Base-by-base conservation (phyloP, 1,284 basidiomycete species). In the Ganoderma leucocontextum region DNA sequence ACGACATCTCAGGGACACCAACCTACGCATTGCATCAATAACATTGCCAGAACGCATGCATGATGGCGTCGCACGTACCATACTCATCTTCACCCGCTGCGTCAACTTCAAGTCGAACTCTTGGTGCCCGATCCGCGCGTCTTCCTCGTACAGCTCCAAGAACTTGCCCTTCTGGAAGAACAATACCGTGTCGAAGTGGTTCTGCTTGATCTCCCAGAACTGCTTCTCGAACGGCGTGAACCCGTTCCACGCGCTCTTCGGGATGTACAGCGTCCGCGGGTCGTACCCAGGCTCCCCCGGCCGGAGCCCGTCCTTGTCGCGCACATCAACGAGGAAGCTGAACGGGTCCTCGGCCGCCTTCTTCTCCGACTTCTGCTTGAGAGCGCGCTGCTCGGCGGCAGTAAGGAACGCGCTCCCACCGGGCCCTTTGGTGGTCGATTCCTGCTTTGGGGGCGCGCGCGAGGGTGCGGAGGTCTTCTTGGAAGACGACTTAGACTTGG, bases 121-220 rank as follows among this genome's bases (percentile, higher is more conserved):
- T 73, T 91, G 91, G 78, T 98, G 95, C 0, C 96, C 96, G 67
- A 95, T 89, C 52, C 91, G 86, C 0, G 96, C 97, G 79, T 98
- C 96, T 70, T 97, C 94, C 80, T 98, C 96, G 75, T 98, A 98
- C n/a, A 98, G 82, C 88, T 97, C 82, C 64, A 81, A 75, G 68
- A 83, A 82, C 78, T 82, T 84, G 89, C 95, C 96, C 90, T 91
- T 98, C 80, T 99, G 97, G 83, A 99, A 99, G 85, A 99, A 99
- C 53, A 99, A 82, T 22, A 99, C 92, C 7, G 95, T 97, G 80
- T 97, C 96, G 77, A 89, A 96, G 77, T 97, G 95, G 75, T 96
- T 93, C 80, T 96, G 95, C 79, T 98, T 98, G 83, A 98, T 98
- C 84, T 95, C 93, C 96, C 96, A 98, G 79, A 98, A 98, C 89